phyloP scores from a whole-genome alignment of 495 filamentous ascomycete species.

The Penicillium silybi region DNA sequence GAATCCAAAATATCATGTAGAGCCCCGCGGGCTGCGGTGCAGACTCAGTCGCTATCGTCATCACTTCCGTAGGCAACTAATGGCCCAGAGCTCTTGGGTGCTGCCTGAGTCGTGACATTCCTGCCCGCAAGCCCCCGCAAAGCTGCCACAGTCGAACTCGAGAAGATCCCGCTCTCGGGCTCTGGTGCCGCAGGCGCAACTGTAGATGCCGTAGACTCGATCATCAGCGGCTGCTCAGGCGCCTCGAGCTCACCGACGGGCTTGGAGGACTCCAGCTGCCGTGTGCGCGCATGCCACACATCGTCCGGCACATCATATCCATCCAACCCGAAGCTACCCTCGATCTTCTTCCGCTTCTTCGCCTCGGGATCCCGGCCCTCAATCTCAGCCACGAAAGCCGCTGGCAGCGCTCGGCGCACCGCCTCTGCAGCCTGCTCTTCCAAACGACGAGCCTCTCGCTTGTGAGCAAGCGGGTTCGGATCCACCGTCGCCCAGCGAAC shows the following conservation, averaged over 20 bases:
- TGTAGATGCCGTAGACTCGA: slow-evolving; percentile 32
- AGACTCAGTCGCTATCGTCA: slow-evolving; percentile 61
- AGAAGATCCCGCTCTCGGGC: slow-evolving; percentile 64
- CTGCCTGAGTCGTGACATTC: slow-evolving; percentile 33
- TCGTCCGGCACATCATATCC: slow-evolving; percentile 96
- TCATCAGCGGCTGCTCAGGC: slow-evolving; percentile 39
- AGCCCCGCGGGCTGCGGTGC: not conserved
- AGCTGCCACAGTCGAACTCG: slow-evolving; percentile 71
- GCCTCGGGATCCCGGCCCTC: slow-evolving; percentile 87
- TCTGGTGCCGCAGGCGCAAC: slow-evolving; percentile 15
- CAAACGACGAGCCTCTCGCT: slow-evolving; percentile 80
- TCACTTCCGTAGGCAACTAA: slow-evolving; percentile 91
- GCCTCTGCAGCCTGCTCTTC: slow-evolving; percentile 99
- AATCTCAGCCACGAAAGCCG: slow-evolving; percentile 86
- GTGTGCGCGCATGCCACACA: slow-evolving; percentile 76
- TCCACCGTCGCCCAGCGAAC: slow-evolving; percentile 96
- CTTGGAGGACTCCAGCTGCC: slow-evolving; percentile 40
- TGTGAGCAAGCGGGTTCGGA: slow-evolving; percentile 92
- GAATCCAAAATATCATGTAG: slow-evolving; percentile 10
- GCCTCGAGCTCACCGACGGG: slow-evolving; percentile 41
- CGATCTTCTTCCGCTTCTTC: slow-evolving; percentile 81
- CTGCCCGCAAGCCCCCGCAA: slow-evolving; percentile 51
- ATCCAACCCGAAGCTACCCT: slow-evolving; percentile 81
- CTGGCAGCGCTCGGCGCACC: slow-evolving; percentile 84
- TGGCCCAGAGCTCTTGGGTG: slow-evolving; percentile 40